phyloP scores from a whole-genome alignment of 768 basidiomycete genomes.

The Serendipita sp. region DNA sequence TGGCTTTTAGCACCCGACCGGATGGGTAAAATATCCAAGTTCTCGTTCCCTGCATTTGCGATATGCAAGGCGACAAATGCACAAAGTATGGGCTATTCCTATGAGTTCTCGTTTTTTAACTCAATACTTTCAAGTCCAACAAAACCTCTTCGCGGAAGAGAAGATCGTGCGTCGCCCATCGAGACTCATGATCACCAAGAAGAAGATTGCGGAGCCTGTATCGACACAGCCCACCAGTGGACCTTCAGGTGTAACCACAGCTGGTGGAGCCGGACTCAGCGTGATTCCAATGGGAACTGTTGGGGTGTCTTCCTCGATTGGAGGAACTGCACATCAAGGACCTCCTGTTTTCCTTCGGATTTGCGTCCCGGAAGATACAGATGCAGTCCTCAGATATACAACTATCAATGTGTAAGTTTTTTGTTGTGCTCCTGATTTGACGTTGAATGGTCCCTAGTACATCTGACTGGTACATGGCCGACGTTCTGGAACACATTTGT shows the following conservation, averaged over 20 bases:
- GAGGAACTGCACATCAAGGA: constrained; percentile 53
- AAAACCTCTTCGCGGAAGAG: constrained; percentile 65
- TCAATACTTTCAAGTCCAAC: constrained; percentile 31
- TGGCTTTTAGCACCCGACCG: constrained; percentile 74
- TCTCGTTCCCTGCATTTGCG: constrained; percentile 82
- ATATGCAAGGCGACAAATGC: constrained; percentile 54
- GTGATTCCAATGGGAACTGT: constrained; percentile 21
- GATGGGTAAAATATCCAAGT: constrained; percentile 68
- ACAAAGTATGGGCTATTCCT: constrained; percentile 16
- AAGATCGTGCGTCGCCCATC: constrained; percentile 77
- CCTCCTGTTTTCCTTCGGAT: constrained; percentile 76
- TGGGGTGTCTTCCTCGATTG: constrained; percentile 18
- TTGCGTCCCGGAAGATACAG: constrained; percentile 62
- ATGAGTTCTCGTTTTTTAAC: not conserved
- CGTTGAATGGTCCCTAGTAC: constrained; percentile 30
- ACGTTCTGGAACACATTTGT: constrained; percentile 77
- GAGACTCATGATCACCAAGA: constrained; percentile 43
- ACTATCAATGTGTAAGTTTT: constrained; percentile 75
- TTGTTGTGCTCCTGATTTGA: not conserved
- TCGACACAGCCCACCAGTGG: constrained; percentile 19
- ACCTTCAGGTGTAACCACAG: constrained; percentile 23
- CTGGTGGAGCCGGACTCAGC: constrained; percentile 28
- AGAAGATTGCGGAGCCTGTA: constrained; percentile 37
- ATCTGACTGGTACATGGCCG: constrained; percentile 93
- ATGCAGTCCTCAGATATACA: constrained; percentile 63